A percentile compares a stretch with the other conserved stretches of the same genome.
Evolutionary conservation across 768 basidiomycete species (phyloP).

Genomic region (Suillus weaverae): DNA sequence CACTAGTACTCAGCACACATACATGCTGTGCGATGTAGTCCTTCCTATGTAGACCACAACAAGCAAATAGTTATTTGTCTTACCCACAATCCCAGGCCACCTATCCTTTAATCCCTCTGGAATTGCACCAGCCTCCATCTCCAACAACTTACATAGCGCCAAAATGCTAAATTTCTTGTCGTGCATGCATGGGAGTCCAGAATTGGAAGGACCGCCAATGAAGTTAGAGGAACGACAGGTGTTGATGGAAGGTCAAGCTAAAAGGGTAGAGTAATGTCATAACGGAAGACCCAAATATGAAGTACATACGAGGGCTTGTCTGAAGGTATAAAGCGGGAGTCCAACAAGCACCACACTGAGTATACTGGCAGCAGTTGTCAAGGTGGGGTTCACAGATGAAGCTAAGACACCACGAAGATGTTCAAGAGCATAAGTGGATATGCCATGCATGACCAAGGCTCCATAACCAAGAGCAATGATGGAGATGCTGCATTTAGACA

Average conservation of each 20-base stretch:
- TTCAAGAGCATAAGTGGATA: constrained; percentile 61
- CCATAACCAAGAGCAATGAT: constrained; percentile 61
- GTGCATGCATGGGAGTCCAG: constrained; percentile 80
- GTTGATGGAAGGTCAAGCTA: constrained; percentile 53
- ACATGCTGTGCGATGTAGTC: too few species aligned
- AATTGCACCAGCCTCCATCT: constrained; percentile 57
- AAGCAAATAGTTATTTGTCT: background rate
- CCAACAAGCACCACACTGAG: constrained; percentile 64
- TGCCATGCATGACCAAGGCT: constrained; percentile 58
- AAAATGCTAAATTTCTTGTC: constrained; percentile 85
- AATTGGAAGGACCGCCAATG: constrained; percentile 60
- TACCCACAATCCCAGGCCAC: constrained; percentile 72
- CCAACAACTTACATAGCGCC: constrained; percentile 74
- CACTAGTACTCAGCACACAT: too few species aligned
- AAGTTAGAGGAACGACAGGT: constrained; percentile 54
- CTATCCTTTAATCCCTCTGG: constrained; percentile 64
- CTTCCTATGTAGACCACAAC: background rate
- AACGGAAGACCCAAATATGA: background rate
- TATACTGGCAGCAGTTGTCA: constrained; percentile 54
- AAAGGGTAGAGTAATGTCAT: constrained; percentile 11
- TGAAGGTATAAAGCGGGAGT: constrained; percentile 63
- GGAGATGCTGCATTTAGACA: constrained; percentile 41
- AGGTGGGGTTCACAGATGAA: constrained; percentile 56
- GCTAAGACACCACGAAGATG: constrained; percentile 59
- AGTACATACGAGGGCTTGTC: constrained; percentile 53